phyloP scores from a whole-genome alignment of 2,329 filamentous ascomycete species.

The Fusarium sp. region DNA sequence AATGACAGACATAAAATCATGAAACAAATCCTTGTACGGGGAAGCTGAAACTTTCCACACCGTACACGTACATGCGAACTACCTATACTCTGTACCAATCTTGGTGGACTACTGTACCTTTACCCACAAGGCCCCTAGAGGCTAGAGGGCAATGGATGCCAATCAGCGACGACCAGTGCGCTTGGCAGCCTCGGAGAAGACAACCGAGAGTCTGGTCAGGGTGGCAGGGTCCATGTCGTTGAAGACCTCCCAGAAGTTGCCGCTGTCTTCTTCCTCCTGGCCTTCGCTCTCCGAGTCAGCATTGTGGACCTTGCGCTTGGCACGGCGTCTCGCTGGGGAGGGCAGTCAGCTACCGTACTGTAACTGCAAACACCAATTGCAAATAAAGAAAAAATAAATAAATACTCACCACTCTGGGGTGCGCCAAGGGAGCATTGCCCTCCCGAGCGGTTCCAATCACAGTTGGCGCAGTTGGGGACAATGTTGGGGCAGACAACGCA shows the following conservation, averaged over 20 bases:
- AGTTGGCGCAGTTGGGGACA: conserved; percentile 2
- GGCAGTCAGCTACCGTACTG: too few relatives aligned
- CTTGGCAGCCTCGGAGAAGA: background rate
- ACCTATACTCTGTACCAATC: background rate
- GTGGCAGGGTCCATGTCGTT: background rate
- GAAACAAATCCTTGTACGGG: background rate
- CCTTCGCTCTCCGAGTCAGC: background rate
- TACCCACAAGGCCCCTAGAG: background rate
- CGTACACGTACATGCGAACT: background rate
- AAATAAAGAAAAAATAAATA: background rate
- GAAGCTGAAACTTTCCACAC: background rate
- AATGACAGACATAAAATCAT: background rate
- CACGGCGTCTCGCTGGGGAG: background rate
- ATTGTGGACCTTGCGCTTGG: background rate
- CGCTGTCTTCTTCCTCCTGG: background rate
- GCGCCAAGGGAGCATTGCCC: background rate
- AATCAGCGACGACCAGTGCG: background rate
- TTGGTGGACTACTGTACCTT: background rate
- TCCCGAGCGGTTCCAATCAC: conserved; percentile 7
- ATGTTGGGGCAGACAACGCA: background rate
- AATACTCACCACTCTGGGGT: background rate
- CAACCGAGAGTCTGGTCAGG: background rate
- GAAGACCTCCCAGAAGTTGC: background rate
- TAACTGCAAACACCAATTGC: background rate
- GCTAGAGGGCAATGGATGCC: background rate